These are phyloP conservation scores for Phaeosphaeria sp. DNA, from an alignment of 2,329 filamentous ascomycete genomes.

Conservation along the genomic window DNA sequence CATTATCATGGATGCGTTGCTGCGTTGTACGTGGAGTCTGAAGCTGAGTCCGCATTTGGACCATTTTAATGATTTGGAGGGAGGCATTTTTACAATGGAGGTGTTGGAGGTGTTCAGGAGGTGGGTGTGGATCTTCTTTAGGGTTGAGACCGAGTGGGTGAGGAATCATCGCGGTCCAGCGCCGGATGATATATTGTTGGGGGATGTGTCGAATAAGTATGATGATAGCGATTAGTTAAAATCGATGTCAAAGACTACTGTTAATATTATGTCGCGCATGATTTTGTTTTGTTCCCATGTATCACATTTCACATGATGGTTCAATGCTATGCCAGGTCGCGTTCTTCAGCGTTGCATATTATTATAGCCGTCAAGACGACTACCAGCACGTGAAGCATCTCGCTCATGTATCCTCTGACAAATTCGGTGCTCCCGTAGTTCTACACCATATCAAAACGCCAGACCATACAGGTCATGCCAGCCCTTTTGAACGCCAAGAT, in stretches of 20 bases:
- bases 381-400: neutral
- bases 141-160: constrained; percentile 90
- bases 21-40: constrained; percentile 90
- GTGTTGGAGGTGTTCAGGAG: constrained; percentile 83
- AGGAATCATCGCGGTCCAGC: constrained; percentile 62
- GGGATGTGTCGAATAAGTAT: constrained; percentile 68
- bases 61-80: constrained; percentile 85
- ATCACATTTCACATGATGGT: neutral
- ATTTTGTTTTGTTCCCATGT: no score
- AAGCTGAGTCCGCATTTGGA: constrained; percentile 84
- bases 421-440: neutral
- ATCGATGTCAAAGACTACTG: neutral
- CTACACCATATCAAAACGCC: constrained; percentile 2
- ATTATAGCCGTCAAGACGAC: neutral
- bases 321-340: neutral
- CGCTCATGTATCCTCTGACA: neutral
- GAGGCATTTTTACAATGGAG: constrained; percentile 86
- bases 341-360: neutral
- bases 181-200: constrained; percentile 75
- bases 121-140: constrained; percentile 97
- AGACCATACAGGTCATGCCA: neutral
- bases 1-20: constrained; percentile 76
- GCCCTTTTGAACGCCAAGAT: constrained; percentile 3
- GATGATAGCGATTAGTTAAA: constrained; percentile 60
- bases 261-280: no score